Conservation (phyloP, 2,329 filamentous ascomycete genomes). For the Cladosporium austrohemisphaericum region DNA sequence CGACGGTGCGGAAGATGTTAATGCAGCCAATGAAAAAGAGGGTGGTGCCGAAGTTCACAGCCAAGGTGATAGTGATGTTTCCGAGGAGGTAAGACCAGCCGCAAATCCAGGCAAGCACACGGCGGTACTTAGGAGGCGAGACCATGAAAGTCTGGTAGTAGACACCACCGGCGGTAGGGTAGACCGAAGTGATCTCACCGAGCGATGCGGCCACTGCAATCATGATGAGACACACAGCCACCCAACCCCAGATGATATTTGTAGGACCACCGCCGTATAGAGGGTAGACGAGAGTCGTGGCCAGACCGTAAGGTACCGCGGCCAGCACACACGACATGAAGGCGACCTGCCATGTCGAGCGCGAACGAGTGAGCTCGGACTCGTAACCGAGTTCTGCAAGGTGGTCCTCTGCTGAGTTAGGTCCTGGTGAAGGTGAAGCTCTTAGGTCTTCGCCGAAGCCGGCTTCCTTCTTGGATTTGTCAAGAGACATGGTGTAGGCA, state of each 20-base stretch:
- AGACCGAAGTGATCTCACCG: conserved; percentile 66
- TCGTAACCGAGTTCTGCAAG: conserved; percentile 64
- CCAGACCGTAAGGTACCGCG: conserved; percentile 69
- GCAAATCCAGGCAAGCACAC: conserved; percentile 65
- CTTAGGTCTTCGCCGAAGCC: conserved; percentile 12
- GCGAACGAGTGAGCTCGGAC: conserved; percentile 60
- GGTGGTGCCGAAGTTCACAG: conserved; percentile 72
- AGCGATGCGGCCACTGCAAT: conserved; percentile 67
- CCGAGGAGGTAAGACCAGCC: conserved; percentile 75
- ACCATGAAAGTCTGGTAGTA: conserved; percentile 80
- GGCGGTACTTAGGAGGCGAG: conserved; percentile 57
- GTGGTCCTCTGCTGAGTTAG: conserved; percentile 55
- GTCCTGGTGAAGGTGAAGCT: conserved; percentile 4
- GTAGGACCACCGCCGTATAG: conserved; percentile 63
- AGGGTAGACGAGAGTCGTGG: conserved; percentile 67
- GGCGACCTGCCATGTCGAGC: conserved; percentile 54
- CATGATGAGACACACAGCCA: conserved; percentile 65
- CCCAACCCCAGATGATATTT: conserved; percentile 70
- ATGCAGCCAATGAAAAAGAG: conserved; percentile 53
- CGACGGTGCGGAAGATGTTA: conserved; percentile 35
- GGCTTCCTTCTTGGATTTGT: conserved; percentile 11
- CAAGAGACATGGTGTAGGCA: conserved; percentile 6
- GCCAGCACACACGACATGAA: conserved; percentile 65
- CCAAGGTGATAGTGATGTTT: conserved; percentile 77
- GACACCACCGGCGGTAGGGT: conserved; percentile 62